Evolutionary conservation across 192 early-diverging fungal species (phyloP), one percentile per base, ranked within the genome.

Genomic region (Cladochytrium replicatum): DNA sequence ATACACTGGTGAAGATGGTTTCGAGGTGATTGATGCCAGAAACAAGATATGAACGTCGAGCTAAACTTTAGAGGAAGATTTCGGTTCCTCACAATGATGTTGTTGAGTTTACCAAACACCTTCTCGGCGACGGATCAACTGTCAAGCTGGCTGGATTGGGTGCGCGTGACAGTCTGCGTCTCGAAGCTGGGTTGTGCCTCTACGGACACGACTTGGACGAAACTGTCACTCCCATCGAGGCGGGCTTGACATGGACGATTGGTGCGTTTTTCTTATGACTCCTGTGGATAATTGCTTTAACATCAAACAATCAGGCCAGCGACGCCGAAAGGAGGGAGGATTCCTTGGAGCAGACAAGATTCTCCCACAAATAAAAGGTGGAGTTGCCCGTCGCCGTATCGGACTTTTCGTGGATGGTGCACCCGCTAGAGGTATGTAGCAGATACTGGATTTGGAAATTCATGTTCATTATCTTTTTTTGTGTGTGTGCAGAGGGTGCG

Each of bases 1-100:
- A 8, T 99, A 99, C 73, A 99, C 95, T 48, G 95, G 95, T 48
- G 95, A 99, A 68, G 95, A 99, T 69, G 95, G 95, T 8, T 97
- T 99, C 58, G 95, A 98, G 66, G 82, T 88, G 49, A n/a, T n/a
- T n/a, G n/a, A n/a, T 25, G 56, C 27, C 6, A 30, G 49, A 25
- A 43, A 25, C 42, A 44, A 8, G n/a, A n/a, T n/a, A n/a, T n/a
- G n/a, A n/a, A n/a, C n/a, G n/a, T n/a, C n/a, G n/a, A n/a, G n/a
- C n/a, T n/a, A n/a, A n/a, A n/a, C n/a, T n/a, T n/a, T n/a, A n/a
- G n/a, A n/a, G n/a, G n/a, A n/a, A 84, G 86, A 83, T 98, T 55
- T 90, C 88, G 7, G 81, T 98, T 32, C 82, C 89, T 13, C 78
- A 85, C 32, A 54, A 58, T 43, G 81, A 87, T 26, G 78, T 77